These are phyloP conservation scores for Penicillium cataractarum DNA, from an alignment of 495 filamentous ascomycete genomes.

Conservation along the genomic window DNA sequence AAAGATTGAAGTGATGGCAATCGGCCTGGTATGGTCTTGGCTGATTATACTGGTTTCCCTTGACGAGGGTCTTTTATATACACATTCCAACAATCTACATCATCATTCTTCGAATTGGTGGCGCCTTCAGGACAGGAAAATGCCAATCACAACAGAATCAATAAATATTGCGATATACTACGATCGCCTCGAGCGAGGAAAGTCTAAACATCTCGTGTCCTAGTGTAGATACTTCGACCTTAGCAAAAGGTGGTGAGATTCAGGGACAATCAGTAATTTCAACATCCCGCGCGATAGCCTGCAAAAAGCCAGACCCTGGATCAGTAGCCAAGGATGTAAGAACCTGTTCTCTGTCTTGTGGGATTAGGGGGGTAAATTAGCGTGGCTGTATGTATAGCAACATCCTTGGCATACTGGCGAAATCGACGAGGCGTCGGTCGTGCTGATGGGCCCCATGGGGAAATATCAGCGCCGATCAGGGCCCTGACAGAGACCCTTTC, in stretches of 20 bases:
- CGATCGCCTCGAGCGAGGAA: not conserved
- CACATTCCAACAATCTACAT: not conserved
- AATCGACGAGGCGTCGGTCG: constrained; percentile 16
- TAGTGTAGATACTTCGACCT: not conserved
- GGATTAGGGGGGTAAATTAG: not conserved
- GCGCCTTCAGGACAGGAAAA: not conserved
- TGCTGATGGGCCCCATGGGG: constrained; percentile 13
- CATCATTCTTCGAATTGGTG: not conserved
- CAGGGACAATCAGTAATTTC: constrained; percentile 1
- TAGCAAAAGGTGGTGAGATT: constrained; percentile 15
- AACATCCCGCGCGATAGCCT: constrained; percentile 4
- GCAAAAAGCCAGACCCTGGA: constrained; percentile 7
- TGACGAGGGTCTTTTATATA: constrained; percentile 7
- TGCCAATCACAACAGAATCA: constrained; percentile 11
- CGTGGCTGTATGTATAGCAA: constrained; percentile 24
- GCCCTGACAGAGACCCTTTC: constrained; percentile 13
- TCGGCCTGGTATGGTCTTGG: not conserved
- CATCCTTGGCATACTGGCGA: constrained; percentile 38
- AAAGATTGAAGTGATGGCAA: not conserved
- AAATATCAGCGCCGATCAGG: constrained; percentile 23
- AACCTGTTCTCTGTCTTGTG: not conserved
- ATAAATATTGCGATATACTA: constrained; percentile 15
- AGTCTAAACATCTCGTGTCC: not conserved
- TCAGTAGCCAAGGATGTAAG: not conserved
- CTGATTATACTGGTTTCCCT: not conserved